Evolutionary conservation across 805 yeast genomes (phyloP), one percentile per base, ranked within the genome.

Genomic region (Zygosaccharomyces bailii): DNA sequence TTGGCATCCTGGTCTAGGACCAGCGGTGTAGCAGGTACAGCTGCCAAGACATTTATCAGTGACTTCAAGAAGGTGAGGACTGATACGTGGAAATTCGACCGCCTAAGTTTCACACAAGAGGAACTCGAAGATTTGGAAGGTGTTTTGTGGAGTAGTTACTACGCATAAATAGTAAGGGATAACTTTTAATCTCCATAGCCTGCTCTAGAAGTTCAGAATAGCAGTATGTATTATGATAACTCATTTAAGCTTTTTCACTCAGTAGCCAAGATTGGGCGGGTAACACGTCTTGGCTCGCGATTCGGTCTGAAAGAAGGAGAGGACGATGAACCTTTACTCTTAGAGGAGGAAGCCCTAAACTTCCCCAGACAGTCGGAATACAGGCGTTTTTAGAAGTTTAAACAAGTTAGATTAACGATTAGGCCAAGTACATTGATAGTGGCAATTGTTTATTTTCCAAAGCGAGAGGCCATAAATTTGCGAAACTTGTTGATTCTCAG

Each of bases 31-130:
- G 79, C 85, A 21, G 96, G 96, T 1, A 78, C 82, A 43, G 77
- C 95, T 1, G 95, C 96, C 5, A 91, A 91, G 63, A 82, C 80
- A 24, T 75, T 79, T 1, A 72, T 91, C 40, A 82, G 95, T 51
- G 82, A 80, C 50, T 93, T 93, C 69, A 91, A 90, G 63, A 89
- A 89, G 69, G 80, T 87, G 4, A 77, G 98, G 52, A 95, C 90
- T 46, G 99, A 91, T 57, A 88, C 97, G 0, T 91, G 99, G 99
- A 95, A 86, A 57, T 78, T 88, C 47, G 99, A 91, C 61, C 76
- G 84, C 48, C 73, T 73, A 52, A 79, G 76, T 10, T 93, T 91
- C 62, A 79, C 81, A 6, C 78, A 75, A 39, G 86, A 83, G 4
- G 95, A 91, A 64, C 70, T 89, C 40, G 93, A 88, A 59, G 96